Conservation (phyloP, 495 filamentous ascomycete species). For the Cercophora sp. region DNA sequence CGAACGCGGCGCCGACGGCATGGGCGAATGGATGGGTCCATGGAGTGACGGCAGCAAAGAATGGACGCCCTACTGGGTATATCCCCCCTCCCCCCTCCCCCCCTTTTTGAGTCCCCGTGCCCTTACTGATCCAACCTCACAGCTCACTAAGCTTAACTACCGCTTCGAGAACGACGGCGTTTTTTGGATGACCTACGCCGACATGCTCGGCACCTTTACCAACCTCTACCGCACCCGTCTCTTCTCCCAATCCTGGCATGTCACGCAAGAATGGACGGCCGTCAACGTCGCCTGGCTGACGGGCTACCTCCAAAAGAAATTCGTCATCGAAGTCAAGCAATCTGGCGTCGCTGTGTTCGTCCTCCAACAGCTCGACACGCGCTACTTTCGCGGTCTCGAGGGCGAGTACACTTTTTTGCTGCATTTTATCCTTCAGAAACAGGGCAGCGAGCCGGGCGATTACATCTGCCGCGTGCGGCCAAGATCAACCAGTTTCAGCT, state of each 20-base stretch:
- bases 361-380: slow-evolving; percentile 61
- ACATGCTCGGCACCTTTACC: slow-evolving; percentile 64
- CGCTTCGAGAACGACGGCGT: slow-evolving; percentile 70
- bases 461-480: slow-evolving; percentile 62
- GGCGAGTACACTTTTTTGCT: slow-evolving; percentile 66
- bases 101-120: too few species aligned
- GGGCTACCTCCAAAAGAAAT: slow-evolving; percentile 65
- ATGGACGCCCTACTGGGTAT: slow-evolving; percentile 66
- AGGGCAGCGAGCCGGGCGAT: slow-evolving; percentile 59
- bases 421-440: slow-evolving; percentile 66
- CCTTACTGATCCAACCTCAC: neutral
- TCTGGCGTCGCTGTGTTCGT: slow-evolving; percentile 59
- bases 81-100: too few species aligned
- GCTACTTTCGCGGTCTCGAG: slow-evolving; percentile 65
- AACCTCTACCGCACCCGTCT: slow-evolving; percentile 71
- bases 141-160: slow-evolving; percentile 59
- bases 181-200: slow-evolving; percentile 40
- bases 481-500: slow-evolving; percentile 29
- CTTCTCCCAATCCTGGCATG: slow-evolving; percentile 63
- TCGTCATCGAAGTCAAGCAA: slow-evolving; percentile 56
- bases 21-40: slow-evolving; percentile 61
- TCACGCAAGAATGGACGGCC: slow-evolving; percentile 63
- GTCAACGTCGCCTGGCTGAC: slow-evolving; percentile 68
- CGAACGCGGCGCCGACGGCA: slow-evolving; percentile 11
- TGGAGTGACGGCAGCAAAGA: slow-evolving; percentile 66